phyloP scores from a whole-genome alignment of 257 asterid genomes.

The Ballota nigra region DNA sequence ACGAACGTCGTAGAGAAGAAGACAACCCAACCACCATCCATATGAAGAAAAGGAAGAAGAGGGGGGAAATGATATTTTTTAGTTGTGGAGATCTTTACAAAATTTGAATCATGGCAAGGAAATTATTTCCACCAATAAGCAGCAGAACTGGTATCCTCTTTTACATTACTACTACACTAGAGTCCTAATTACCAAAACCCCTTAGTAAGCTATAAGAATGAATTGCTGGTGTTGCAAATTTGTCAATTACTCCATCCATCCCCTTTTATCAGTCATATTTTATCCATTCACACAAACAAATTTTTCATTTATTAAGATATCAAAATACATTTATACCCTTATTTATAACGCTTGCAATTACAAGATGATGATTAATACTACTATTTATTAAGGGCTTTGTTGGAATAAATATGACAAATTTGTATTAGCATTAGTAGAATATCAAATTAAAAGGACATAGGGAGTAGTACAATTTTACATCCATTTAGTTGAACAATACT shows the following conservation, averaged over 20 bases:
- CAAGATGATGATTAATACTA: too few relatives aligned
- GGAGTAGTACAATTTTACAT: background rate
- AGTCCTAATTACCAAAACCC: background rate
- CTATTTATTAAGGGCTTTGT: too few relatives aligned
- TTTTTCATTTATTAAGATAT: too few relatives aligned
- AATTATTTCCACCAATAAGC: background rate
- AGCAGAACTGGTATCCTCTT: background rate
- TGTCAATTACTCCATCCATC: too few relatives aligned
- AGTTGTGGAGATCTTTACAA: background rate
- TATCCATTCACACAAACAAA: too few relatives aligned
- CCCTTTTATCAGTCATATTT: too few relatives aligned
- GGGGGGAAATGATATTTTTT: background rate
- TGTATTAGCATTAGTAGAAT: too few relatives aligned
- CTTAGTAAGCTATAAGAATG: too few relatives aligned
- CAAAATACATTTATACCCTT: too few relatives aligned
- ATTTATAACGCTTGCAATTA: too few relatives aligned
- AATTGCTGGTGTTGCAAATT: background rate
- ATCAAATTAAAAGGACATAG: too few relatives aligned
- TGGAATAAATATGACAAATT: too few relatives aligned
- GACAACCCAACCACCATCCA: background rate
- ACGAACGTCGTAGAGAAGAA: background rate
- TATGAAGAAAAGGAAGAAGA: background rate
- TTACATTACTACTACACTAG: background rate
- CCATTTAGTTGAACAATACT: conserved; percentile 7
- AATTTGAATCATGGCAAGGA: background rate